Evolutionary conservation across 495 filamentous ascomycete species (phyloP), one percentile per base, ranked within the genome.

Genomic region (Zalerion maritima): DNA sequence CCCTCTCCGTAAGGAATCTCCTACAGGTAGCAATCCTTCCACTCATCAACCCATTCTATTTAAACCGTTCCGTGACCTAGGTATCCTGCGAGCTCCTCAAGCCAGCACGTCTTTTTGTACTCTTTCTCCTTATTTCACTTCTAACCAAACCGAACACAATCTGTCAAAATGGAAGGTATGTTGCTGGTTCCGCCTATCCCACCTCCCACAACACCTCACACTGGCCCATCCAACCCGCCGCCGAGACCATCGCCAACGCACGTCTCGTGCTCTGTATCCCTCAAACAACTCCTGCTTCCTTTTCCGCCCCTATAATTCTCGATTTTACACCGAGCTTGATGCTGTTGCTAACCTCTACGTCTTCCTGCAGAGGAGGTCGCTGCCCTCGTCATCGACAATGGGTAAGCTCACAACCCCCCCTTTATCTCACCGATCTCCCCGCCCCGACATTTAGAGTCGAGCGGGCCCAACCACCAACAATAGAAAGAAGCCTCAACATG

Each of bases 341-440:
- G 28, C 40, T 40, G 34, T 42, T 34, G 43, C 78, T 86, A 61
- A 86, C 54, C 35, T 46, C 28, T 36, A 34, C 43, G 56, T 43
- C 43, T 33, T 36, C 36, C 32, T 69, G 63, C 57, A 96, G 89
- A 97, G 71, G 89, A 97, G 80, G 89, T 97, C 67, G 89, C 89
- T 62, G 89, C 89, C 64, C 87, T 97, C 83, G 89, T 97, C 65
- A 97, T 97, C 65, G 89, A 97, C 85, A 97, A 97, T 96, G 89
- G 89, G 89, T 97, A 82, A 75, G 83, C 54, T 51, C 32, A 43
- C 32, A 26, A 30, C 33, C 36, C 35, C 13, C 31, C 36, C 15
- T 32, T 34, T 28, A 21, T 21, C 47, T 54, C 47, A 48, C 41
- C 46, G 46, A 38, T 50, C 47, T 29, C 34, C 34, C 36, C 36